Evolutionary conservation across 2,329 filamentous ascomycete species (phyloP), one percentile per base, ranked within the genome.

Genomic region (Colletotrichum sp.): DNA sequence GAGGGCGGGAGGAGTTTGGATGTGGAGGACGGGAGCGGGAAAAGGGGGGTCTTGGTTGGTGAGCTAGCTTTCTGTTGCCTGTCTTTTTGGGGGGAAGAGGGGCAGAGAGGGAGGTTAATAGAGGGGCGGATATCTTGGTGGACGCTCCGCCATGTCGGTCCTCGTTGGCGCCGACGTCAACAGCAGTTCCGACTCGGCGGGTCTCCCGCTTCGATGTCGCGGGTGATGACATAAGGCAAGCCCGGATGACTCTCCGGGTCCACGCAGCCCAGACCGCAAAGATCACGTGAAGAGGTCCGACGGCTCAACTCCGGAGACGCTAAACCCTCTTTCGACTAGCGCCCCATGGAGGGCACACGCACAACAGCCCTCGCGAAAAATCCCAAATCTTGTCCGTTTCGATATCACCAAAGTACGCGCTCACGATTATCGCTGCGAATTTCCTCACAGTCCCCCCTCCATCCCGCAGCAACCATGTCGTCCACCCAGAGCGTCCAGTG

Each of bases 401-500:
- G 39, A 49, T 36, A 64, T n/a, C 16, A 69, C 44, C 59, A 64
- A 57, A 34, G 63, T 30, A 52, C 44, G 62, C 24, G 26, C 36
- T 76, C 63, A 76, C 72, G 68, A 77, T 76, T 36, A 49, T 28
- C 49, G 67, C 65, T 72, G 77, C 75, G 72, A 78, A 71, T 64
- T 62, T 73, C 76, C 39, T 75, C 49, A 72, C 52, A 71, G 66
- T 69, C 74, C 70, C 71, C 44, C 62, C 77, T 60, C 66, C 65
- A 73, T 66, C 77, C 70, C 72, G 81, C 84, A 85, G 86, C 87
- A 90, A 95, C 86, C 88, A 95, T 95, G 93, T 93, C 94, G 88
- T 90, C 93, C 85, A 90, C 91, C 84, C 93, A 95, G 90, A 94
- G 92, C 89, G 94, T 96, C 85, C 96, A 98, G 93, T 98, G 96